Evolutionary conservation across 768 basidiomycete species (phyloP).

Genomic region (Lepiota brunneoincarnata): DNA sequence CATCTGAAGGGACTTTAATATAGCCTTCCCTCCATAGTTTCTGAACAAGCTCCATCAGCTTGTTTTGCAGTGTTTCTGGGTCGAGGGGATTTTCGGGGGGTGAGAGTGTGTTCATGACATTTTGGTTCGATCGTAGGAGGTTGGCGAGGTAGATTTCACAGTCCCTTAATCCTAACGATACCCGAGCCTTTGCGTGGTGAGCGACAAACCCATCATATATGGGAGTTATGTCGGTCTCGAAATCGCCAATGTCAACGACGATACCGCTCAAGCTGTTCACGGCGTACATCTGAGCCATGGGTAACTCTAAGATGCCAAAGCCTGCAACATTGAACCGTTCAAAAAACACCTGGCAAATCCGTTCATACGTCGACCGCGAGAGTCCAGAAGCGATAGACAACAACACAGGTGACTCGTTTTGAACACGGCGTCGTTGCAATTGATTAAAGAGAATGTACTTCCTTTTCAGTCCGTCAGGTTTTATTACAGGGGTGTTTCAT

Average conservation of each 20-base stretch:
- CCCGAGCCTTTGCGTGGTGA: conserved; percentile 49
- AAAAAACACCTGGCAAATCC: conserved; percentile 82
- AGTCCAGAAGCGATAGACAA: conserved; percentile 67
- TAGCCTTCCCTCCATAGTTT: conserved; percentile 63
- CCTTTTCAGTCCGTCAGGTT: conserved; percentile 41
- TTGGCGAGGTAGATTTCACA: conserved; percentile 77
- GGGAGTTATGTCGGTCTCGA: conserved; percentile 74
- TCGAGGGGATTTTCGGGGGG: conserved; percentile 48
- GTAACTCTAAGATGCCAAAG: conserved; percentile 76
- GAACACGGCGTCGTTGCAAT: conserved; percentile 73
- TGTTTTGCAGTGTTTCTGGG: conserved; percentile 43
- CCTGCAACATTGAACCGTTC: conserved; percentile 91
- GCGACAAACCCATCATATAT: conserved; percentile 72
- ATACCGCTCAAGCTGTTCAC: conserved; percentile 69
- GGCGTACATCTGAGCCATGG: conserved; percentile 82
- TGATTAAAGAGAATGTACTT: conserved; percentile 78
- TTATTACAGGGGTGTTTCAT: not conserved
- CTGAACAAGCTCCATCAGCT: conserved; percentile 61
- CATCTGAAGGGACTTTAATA: conserved; percentile 71
- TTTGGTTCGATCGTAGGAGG: conserved; percentile 66
- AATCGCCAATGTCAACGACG: conserved; percentile 78
- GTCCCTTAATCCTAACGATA: conserved; percentile 64
- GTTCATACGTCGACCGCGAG: conserved; percentile 65
- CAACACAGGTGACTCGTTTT: conserved; percentile 86
- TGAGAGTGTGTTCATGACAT: conserved; percentile 55